phyloP scores from a whole-genome alignment of 176 grass and related monocot genomes.

The Rhipidocladum racemiflorum region DNA sequence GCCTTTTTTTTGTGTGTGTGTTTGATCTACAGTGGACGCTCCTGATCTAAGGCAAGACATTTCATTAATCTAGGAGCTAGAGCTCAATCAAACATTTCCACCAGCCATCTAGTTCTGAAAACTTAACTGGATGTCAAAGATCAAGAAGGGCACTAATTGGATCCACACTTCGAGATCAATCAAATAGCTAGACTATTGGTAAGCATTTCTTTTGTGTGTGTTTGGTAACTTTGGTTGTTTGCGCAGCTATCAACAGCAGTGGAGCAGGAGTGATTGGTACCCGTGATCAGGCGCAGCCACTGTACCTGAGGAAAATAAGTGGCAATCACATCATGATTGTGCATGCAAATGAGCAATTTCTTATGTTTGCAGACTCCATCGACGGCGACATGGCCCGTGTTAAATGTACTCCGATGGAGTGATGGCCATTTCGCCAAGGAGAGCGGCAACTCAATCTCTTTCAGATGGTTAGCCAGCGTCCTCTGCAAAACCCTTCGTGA shows the following conservation, averaged over 20 bases:
- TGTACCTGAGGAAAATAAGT: background rate
- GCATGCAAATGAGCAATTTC: background rate
- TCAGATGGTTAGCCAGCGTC: background rate
- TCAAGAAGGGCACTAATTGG: background rate
- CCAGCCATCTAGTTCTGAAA: background rate
- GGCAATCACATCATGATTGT: background rate
- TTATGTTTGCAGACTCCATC: background rate
- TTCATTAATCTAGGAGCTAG: background rate
- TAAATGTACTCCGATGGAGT: background rate
- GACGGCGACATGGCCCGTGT: background rate
- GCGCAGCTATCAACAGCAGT: background rate
- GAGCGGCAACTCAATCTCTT: background rate
- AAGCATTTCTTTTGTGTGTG: background rate
- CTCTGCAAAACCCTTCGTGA: background rate
- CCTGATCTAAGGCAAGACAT: background rate
- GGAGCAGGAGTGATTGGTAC: background rate
- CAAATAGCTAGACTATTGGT: background rate
- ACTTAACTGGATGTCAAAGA: background rate
- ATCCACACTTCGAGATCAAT: background rate
- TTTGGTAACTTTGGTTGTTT: background rate
- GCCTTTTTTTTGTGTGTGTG: too few relatives aligned
- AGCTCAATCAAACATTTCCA: background rate
- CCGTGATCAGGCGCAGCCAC: background rate
- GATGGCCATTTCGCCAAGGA: background rate
- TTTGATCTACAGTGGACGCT: background rate